These are phyloP conservation scores for Phytophthora sp. DNA, from an alignment of 352 stramenopile species.

Conservation along the genomic window DNA sequence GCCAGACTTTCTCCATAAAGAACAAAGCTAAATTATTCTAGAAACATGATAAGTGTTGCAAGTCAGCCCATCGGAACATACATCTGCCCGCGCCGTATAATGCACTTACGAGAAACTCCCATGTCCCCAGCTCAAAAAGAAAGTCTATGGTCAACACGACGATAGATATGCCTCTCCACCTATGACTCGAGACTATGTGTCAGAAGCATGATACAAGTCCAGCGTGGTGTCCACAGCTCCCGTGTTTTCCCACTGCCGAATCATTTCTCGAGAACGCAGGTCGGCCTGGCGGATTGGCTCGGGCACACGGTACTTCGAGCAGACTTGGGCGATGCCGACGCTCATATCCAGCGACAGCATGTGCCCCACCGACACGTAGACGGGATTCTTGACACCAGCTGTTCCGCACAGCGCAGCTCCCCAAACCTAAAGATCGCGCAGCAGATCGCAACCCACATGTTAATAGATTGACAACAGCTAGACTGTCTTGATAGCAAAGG, in stretches of 20 bases:
- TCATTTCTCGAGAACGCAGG: constrained; percentile 75
- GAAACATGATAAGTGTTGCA: constrained; percentile 12
- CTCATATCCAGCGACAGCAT: constrained; percentile 67
- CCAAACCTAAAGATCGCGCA: constrained; percentile 56
- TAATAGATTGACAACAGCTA: background rate
- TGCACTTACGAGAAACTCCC: background rate
- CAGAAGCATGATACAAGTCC: constrained; percentile 41
- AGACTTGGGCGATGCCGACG: constrained; percentile 60
- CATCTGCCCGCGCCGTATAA: no score
- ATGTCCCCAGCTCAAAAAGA: constrained; percentile 7
- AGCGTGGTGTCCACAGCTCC: constrained; percentile 60
- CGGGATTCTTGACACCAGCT: constrained; percentile 69
- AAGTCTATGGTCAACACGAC: constrained; percentile 1
- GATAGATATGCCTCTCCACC: constrained; percentile 14
- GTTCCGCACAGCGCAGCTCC: constrained; percentile 73
- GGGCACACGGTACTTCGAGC: constrained; percentile 72
- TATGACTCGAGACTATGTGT: background rate
- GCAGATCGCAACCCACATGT: constrained; percentile 6
- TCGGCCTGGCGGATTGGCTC: constrained; percentile 90
- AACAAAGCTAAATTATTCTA: constrained; percentile 43
- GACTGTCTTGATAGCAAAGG: background rate
- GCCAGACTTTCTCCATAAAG: constrained; percentile 2
- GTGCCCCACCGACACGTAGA: constrained; percentile 88
- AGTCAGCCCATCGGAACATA: no score
- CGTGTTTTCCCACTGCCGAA: constrained; percentile 67